Evolutionary conservation across 1,284 basidiomycete genomes (phyloP).

Genomic region (Gymnopus androsaceus): DNA sequence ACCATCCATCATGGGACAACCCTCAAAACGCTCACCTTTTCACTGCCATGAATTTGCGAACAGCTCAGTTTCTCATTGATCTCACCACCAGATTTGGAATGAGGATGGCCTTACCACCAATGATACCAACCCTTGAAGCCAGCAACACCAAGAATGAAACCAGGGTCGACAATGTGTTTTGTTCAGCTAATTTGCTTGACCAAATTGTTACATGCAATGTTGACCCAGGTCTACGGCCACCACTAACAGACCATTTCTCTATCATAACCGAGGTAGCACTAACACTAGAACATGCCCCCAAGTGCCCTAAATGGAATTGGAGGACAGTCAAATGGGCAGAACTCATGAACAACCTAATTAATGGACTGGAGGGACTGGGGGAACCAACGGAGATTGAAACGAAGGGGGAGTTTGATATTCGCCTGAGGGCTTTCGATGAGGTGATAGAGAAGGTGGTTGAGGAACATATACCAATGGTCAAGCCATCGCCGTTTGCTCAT

Average conservation of each 20-base stretch:
- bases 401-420: background rate
- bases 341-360: background rate
- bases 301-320: background rate
- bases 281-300: background rate
- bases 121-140: constrained; percentile 31
- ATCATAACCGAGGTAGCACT: background rate
- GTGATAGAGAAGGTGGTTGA: background rate
- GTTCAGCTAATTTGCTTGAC: constrained; percentile 15
- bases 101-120: constrained; percentile 30
- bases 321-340: background rate
- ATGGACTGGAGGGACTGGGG: background rate
- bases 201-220: constrained; percentile 18
- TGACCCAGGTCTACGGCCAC: background rate
- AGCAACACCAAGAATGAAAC: constrained; percentile 30
- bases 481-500: background rate
- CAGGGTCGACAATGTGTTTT: constrained; percentile 37
- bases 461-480: background rate
- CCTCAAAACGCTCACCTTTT: constrained; percentile 43
- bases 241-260: background rate
- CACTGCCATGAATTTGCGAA: constrained; percentile 15
- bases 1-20: too few species aligned
- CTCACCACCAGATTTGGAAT: constrained; percentile 18
- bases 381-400: background rate
- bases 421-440: background rate
- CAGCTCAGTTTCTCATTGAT: constrained; percentile 22